Base-by-base conservation (phyloP, 108 stramenopile genomes). In the Cyclotella sp. region DNA sequence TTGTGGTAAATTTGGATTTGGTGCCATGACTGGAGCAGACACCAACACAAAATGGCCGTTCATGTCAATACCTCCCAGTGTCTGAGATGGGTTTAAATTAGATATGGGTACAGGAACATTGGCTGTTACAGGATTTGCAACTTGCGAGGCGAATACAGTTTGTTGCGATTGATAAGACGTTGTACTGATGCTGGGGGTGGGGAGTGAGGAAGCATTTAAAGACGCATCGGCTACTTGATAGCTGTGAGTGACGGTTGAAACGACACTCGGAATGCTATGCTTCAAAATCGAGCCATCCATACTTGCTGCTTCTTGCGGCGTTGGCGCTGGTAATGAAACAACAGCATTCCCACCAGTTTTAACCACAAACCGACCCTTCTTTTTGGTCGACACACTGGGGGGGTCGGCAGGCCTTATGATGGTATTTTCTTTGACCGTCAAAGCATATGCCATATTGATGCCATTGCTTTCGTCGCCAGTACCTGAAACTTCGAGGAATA, bases 341-440 rank as follows among this genome's bases (percentile, higher is more conserved):
- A 39, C 34, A 55, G 66, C 22, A 26, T 68, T 73, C 22, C 65
- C 72, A 45, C 79, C 69, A 34, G 51, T 78, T 51, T 71, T 78
- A 18, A 78, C 63, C 16, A 78, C 41, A 26, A 78, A 78, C 39
- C 77, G 27, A 7, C 77, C 77, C 45, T 71, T 80, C 66, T 80
- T 72, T 34, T 80, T 80, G 1, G 72, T 80, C 39, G 64, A 65
- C 16, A 40, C 15, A 40, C 1, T 62, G 40, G 30, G 15, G 13
- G 61, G 40, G 3, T 62, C 53, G 28, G 66, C 66, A 65, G 43
- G 13, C 62, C n/a, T 43, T 28, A 9, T 49, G 27, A 14, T 8
- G 44, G 45, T 27, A 66, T 2, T 12, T 28, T 66, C 67, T 0
- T 52, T 52, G 24, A 27, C 67, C 28, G 9, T 42, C 8, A 43